phyloP scores from a whole-genome alignment of 257 asterid species.

The Penstemon newberryi region DNA sequence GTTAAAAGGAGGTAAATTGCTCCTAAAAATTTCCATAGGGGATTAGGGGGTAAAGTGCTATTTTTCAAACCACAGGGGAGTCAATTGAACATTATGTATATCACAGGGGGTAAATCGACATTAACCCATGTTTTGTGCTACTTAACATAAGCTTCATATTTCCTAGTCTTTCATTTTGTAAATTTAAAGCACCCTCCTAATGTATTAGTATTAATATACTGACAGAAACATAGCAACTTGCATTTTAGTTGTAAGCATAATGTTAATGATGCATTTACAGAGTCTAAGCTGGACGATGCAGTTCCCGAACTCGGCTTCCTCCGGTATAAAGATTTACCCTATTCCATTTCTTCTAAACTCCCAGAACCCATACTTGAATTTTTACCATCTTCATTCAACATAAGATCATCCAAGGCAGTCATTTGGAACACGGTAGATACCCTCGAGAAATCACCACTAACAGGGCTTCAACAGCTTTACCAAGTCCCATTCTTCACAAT shows the following conservation, averaged over 20 bases:
- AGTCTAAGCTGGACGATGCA: constrained; percentile 29
- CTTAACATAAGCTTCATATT: too few species aligned
- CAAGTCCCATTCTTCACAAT: constrained; percentile 36
- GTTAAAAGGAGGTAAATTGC: too few species aligned
- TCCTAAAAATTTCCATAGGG: too few species aligned
- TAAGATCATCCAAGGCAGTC: constrained; percentile 30
- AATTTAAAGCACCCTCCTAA: too few species aligned
- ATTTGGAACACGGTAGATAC: constrained; percentile 34
- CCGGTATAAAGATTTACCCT: constrained; percentile 35
- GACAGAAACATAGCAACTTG: too few species aligned
- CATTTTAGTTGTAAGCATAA: background rate
- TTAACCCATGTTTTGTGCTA: too few species aligned
- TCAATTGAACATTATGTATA: too few species aligned
- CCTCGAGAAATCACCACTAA: constrained; percentile 29
- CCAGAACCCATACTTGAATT: constrained; percentile 3
- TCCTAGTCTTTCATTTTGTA: too few species aligned
- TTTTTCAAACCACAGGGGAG: too few species aligned
- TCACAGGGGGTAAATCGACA: too few species aligned
- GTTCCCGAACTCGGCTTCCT: constrained; percentile 31
- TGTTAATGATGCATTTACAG: constrained; percentile 24
- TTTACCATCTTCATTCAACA: background rate
- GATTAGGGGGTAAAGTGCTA: too few species aligned
- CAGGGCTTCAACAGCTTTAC: constrained; percentile 23
- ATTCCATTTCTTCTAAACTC: background rate
- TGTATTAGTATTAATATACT: too few species aligned